Evolutionary conservation across 768 basidiomycete species (phyloP).

Genomic region (Tulasnella sp.): DNA sequence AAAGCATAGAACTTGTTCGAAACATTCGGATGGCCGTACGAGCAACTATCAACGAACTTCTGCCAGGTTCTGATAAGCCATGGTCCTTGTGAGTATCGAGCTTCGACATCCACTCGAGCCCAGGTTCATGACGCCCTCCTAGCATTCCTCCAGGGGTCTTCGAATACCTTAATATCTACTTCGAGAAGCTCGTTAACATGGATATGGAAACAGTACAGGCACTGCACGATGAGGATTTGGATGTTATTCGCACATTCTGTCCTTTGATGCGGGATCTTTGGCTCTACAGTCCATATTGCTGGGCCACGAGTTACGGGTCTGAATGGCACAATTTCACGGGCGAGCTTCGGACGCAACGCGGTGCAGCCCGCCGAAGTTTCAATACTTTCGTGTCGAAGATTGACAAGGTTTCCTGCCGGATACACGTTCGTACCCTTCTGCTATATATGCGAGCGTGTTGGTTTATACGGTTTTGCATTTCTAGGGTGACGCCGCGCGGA

Average conservation of each 20-base stretch:
- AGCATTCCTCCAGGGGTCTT: neutral
- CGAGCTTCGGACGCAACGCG: too few relatives aligned
- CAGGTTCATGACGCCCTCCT: neutral
- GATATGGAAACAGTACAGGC: neutral
- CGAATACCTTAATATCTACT: neutral
- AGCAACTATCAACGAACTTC: neutral
- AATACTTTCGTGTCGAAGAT: neutral
- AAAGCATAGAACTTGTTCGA: too few relatives aligned
- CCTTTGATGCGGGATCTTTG: neutral
- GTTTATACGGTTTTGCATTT: too few relatives aligned
- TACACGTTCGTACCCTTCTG: neutral
- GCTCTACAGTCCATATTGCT: neutral
- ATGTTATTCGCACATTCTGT: neutral
- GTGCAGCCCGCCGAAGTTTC: neutral
- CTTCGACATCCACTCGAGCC: neutral
- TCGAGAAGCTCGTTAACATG: neutral
- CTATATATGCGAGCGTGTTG: neutral
- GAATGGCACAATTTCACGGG: too few relatives aligned
- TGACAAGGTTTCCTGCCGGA: neutral
- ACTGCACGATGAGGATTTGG: neutral
- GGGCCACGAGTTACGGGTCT: too few relatives aligned
- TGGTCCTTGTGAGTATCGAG: neutral
- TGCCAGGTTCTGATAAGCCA: neutral
- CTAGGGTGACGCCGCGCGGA: too few relatives aligned
- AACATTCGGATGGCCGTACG: too few relatives aligned